Evolutionary conservation across 2,329 filamentous ascomycete species (phyloP).

Genomic region (Penicillium italicum): DNA sequence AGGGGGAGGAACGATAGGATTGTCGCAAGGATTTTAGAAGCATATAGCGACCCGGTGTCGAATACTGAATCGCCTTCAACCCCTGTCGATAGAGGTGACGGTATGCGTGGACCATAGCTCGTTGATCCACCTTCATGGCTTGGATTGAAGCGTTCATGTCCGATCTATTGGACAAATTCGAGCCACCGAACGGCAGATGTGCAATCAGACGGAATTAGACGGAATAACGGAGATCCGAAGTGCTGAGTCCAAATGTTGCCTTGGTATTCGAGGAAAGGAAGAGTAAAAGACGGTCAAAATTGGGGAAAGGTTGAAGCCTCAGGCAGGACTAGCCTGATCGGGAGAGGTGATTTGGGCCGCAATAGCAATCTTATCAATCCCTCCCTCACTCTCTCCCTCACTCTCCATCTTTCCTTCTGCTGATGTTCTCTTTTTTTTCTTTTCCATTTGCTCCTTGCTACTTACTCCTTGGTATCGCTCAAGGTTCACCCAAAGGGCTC

Average conservation of each 20-base stretch:
- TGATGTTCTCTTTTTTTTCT: background rate
- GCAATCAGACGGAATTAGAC: background rate
- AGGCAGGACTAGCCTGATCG: conserved; percentile 25
- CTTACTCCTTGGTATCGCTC: background rate
- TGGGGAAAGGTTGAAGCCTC: conserved; percentile 11
- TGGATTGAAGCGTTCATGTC: conserved; percentile 11
- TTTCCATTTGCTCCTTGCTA: background rate
- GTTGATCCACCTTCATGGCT: conserved; percentile 16
- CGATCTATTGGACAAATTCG: background rate
- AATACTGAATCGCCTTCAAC: conserved; percentile 55
- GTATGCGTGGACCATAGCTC: conserved; percentile 51
- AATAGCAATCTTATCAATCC: conserved; percentile 17
- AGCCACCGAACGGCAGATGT: background rate
- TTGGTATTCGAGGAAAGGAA: conserved; percentile 1
- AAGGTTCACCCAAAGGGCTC: too few relatives aligned
- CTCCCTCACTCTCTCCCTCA: background rate
- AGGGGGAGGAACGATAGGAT: conserved; percentile 40
- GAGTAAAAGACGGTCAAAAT: conserved; percentile 7
- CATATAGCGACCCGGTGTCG: conserved; percentile 55
- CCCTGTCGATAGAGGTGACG: conserved; percentile 54
- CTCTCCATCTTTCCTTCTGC: background rate
- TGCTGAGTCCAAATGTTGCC: background rate
- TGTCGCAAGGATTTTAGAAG: conserved; percentile 46
- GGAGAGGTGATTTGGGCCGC: conserved; percentile 26
- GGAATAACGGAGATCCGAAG: background rate